Conservation (phyloP, 192 early-diverging fungal genomes). For the Coemansia sp. region DNA sequence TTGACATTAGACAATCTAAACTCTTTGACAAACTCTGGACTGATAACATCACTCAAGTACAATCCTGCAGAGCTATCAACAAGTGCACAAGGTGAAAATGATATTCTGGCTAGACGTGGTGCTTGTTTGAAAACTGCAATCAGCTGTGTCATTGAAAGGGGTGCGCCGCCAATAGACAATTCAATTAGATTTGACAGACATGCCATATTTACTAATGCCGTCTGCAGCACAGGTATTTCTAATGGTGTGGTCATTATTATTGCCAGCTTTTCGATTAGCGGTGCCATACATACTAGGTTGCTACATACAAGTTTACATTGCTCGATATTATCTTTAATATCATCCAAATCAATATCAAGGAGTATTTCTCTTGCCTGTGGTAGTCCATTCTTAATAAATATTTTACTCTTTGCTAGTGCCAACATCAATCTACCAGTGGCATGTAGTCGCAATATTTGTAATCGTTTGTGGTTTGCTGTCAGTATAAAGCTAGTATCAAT, state of each 20-base stretch:
- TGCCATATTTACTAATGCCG: not conserved
- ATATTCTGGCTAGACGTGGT: not conserved
- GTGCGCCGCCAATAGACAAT: not conserved
- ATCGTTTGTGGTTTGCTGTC: not conserved
- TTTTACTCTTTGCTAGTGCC: not conserved
- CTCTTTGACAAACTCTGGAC: not conserved
- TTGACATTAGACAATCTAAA: not conserved
- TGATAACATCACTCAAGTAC: not conserved
- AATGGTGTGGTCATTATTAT: not conserved
- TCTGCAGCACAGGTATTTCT: no score
- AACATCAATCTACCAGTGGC: no score
- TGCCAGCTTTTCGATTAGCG: not conserved
- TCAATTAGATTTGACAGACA: not conserved
- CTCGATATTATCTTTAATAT: not conserved
- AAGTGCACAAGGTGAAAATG: not conserved
- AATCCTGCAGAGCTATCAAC: not conserved
- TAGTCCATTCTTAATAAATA: not conserved
- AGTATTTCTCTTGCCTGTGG: not conserved
- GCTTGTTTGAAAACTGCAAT: not conserved
- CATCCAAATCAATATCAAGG: not conserved
- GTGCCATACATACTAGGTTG: not conserved
- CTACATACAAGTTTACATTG: not conserved
- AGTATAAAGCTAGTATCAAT: not conserved
- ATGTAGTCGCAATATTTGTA: not conserved
- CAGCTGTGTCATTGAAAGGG: not conserved